phyloP scores from a whole-genome alignment of 2,329 filamentous ascomycete species.

The Penicillium sp. region DNA sequence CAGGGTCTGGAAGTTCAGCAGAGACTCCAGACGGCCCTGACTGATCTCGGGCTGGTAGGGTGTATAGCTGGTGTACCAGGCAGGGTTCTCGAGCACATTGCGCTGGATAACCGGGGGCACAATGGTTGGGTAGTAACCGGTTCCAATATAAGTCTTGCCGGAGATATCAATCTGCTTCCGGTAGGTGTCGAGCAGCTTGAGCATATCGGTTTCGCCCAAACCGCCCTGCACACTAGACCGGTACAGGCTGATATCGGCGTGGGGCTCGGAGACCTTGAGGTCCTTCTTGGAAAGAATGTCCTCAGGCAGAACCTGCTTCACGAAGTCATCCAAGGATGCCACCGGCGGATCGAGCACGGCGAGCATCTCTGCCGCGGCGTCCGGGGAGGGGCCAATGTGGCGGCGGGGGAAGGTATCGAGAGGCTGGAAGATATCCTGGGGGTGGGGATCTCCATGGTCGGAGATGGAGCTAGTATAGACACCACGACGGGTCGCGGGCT shows the following conservation, averaged over 20 bases:
- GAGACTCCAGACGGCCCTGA: slow-evolving; percentile 81
- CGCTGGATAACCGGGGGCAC: slow-evolving; percentile 84
- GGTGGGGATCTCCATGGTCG: slow-evolving; percentile 56
- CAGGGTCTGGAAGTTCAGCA: slow-evolving; percentile 93
- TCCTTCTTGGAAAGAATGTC: slow-evolving; percentile 64
- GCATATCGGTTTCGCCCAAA: slow-evolving; percentile 41
- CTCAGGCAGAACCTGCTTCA: slow-evolving; percentile 70
- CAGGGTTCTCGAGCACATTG: slow-evolving; percentile 84
- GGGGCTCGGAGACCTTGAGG: slow-evolving; percentile 49
- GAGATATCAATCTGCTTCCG: slow-evolving; percentile 52
- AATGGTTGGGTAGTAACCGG: slow-evolving; percentile 79
- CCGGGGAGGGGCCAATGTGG: slow-evolving; percentile 74
- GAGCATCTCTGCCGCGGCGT: slow-evolving; percentile 68
- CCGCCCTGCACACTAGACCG: slow-evolving; percentile 34
- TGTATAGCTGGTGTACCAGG: slow-evolving; percentile 97
- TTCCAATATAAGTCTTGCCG: slow-evolving; percentile 64
- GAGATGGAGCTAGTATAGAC: slow-evolving; percentile 89
- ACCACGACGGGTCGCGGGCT: slow-evolving; percentile 23
- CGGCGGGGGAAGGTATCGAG: slow-evolving; percentile 62
- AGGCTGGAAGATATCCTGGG: slow-evolving; percentile 38
- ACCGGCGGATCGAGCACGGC: slow-evolving; percentile 65
- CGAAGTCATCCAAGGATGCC: slow-evolving; percentile 67
- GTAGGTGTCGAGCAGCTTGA: slow-evolving; percentile 35
- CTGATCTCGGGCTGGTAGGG: slow-evolving; percentile 97
- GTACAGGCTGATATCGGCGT: slow-evolving; percentile 36